Evolutionary conservation across 2,329 filamentous ascomycete genomes (phyloP), one percentile per base, ranked within the genome.

Genomic region (Tolypocladium inflatum): DNA sequence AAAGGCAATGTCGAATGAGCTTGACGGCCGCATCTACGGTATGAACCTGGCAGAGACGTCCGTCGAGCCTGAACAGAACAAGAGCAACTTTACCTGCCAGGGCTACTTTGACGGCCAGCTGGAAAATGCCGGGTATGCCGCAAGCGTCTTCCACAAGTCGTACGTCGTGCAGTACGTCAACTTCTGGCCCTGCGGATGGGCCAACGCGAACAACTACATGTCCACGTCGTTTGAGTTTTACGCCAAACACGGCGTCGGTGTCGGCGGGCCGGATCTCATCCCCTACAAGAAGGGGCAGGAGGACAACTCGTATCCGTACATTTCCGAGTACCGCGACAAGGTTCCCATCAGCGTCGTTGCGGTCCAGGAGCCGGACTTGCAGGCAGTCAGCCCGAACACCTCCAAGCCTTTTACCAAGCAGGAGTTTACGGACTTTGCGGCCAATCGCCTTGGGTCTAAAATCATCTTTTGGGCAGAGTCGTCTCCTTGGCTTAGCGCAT

Each of bases 141-240:
- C 58, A 0, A 48, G 13, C 3, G 59, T 58, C 19, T 64, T 64
- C 59, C 45, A 55, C 11, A 57, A 60, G 54, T 58, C 62, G 15
- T 57, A 54, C 50, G 61, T 55, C 10, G 63, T 64, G 33, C 63
- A 64, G 43, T 64, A 64, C 54, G 60, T 64, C 53, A 64, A 64
- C 45, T 64, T 63, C 55, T 64, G 63, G 63, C 63, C 63, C 26
- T 55, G 58, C 23, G 63, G 59, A 17, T 62, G 60, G 60, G 56
- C 30, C 2, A 59, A 63, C 38, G 57, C 54, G 48, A 61, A 60
- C 51, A 45, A 39, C 38, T 42, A 37, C 51, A 23, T 48, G 5
- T 30, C 23, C 5, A 48, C 13, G 3, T 48, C 45, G 23, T 48
- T 48, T 30, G 45, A 19, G 0, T 30, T 30, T 23, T 48, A 48